Evolutionary conservation across 495 filamentous ascomycete species (phyloP).

Genomic region (Viridothelium virens): DNA sequence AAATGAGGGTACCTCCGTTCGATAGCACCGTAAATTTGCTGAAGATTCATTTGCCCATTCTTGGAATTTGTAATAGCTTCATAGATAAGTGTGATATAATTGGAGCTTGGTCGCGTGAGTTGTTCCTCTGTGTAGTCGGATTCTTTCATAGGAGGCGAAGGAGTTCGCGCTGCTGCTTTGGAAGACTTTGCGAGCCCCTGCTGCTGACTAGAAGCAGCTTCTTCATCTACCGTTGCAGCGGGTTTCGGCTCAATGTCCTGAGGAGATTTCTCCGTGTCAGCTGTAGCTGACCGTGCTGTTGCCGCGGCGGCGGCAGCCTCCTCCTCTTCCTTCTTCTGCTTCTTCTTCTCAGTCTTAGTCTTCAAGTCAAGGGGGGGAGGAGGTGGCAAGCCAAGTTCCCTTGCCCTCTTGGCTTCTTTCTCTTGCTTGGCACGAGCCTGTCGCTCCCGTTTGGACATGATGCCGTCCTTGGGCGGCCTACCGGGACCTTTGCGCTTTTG

Average conservation of each 20-base stretch:
- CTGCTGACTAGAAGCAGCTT: constrained; percentile 24
- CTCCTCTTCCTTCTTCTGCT: constrained; percentile 21
- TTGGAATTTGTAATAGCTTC: constrained; percentile 69
- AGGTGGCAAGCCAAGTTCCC: constrained; percentile 33
- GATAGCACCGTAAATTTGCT: constrained; percentile 88
- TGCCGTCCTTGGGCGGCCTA: constrained; percentile 81
- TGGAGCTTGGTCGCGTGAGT: constrained; percentile 72
- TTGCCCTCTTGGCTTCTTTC: constrained; percentile 34
- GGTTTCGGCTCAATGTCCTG: not conserved
- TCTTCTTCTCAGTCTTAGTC: constrained; percentile 14
- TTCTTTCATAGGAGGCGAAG: constrained; percentile 64
- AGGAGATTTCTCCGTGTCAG: constrained; percentile 12
- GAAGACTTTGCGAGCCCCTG: constrained; percentile 52
- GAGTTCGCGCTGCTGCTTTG: constrained; percentile 54
- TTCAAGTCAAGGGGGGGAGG: constrained; percentile 14
- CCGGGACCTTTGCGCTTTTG: constrained; percentile 75
- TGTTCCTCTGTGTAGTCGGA: constrained; percentile 76
- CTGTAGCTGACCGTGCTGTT: constrained; percentile 1
- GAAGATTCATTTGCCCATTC: constrained; percentile 65
- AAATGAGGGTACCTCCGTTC: constrained; percentile 85
- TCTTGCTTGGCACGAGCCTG: constrained; percentile 58
- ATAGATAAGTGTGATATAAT: constrained; percentile 86
- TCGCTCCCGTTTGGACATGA: constrained; percentile 82
- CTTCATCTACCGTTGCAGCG: not conserved
- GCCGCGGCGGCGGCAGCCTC: constrained; percentile 15